Base-by-base conservation (phyloP, 2,329 filamentous ascomycete genomes). In the Cladosporium oxysporum region DNA sequence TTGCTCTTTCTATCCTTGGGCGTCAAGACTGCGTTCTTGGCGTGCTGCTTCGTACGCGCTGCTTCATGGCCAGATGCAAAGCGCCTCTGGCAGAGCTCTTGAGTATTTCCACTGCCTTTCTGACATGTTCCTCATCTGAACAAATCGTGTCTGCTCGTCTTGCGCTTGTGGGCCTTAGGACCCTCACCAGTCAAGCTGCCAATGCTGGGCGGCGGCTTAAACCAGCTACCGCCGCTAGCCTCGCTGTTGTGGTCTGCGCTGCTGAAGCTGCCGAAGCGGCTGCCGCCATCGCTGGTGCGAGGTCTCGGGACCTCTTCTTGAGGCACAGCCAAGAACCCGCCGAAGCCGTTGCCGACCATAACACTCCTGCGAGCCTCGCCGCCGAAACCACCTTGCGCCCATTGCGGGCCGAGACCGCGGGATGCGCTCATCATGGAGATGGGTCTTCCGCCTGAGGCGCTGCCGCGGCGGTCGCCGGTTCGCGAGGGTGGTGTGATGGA, bases 341-440 rank as follows among this genome's bases (percentile, higher is more conserved):
- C 88, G 67, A 88, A 88, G 2, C 88, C 88, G 73, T 90, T 90
- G 0, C 87, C 87, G 0, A 90, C 87, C n/a, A 90, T 81, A 10
- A 89, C 81, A 70, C 83, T 87, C 76, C 83, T 85, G 35, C 88
- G 79, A 5, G 84, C 83, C 62, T 87, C 85, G 10, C 85, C 84
- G 12, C 85, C 84, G 53, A 77, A 77, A 5, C 76, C 76, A 8
- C 75, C 75, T 57, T 77, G 75, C 7, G 76, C 75, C 87, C 85
- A 88, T 47, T 84, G 82, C 18, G 84, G 82, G 47, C 85, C 83
- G 0, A 83, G 74, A 8, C 82, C 82, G 64, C 78, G 80, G 63
- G 77, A 76, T 5, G 81, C 81, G 52, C 76, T 78, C 69, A 82
- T 83, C 66, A 79, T 77, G 67, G 77, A 80, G 21, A 83, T 69